Conservation (phyloP, 768 basidiomycete genomes). For the Sporobolomyces pararoseus region DNA sequence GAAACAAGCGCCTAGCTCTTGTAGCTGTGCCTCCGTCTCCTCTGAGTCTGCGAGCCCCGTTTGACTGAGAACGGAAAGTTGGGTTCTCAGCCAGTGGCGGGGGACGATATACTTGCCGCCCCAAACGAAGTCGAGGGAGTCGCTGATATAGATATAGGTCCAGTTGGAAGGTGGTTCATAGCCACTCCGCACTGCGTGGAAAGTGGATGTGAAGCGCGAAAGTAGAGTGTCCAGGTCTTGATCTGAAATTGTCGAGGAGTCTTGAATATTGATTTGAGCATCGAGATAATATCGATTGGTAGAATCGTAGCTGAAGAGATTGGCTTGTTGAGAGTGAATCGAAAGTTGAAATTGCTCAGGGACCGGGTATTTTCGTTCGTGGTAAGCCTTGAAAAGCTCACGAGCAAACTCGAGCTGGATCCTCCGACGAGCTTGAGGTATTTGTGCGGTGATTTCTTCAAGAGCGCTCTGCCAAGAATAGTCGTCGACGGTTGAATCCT, state of each 20-base stretch:
- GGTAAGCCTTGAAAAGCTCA: neutral
- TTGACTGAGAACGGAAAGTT: neutral
- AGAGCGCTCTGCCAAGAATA: neutral
- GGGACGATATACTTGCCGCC: neutral
- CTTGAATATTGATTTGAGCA: neutral
- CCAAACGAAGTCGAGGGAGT: neutral
- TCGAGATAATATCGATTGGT: neutral
- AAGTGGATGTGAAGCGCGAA: neutral
- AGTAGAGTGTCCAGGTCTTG: neutral
- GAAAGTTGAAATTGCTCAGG: neutral
- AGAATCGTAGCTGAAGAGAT: neutral
- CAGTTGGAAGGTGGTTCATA: neutral
- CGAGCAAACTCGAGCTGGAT: neutral
- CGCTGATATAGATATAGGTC: neutral
- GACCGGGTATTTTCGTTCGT: neutral
- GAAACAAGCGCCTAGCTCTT: neutral
- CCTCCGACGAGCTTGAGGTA: neutral
- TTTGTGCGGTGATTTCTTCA: neutral
- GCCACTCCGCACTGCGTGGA: neutral
- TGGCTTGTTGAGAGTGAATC: neutral
- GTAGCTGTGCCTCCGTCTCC: neutral
- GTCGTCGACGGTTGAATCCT: neutral
- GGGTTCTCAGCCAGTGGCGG: neutral
- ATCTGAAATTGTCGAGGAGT: neutral
- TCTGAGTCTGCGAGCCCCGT: neutral